phyloP scores from a whole-genome alignment of 208 protist genomes.

The Leishmania tarentolae region DNA sequence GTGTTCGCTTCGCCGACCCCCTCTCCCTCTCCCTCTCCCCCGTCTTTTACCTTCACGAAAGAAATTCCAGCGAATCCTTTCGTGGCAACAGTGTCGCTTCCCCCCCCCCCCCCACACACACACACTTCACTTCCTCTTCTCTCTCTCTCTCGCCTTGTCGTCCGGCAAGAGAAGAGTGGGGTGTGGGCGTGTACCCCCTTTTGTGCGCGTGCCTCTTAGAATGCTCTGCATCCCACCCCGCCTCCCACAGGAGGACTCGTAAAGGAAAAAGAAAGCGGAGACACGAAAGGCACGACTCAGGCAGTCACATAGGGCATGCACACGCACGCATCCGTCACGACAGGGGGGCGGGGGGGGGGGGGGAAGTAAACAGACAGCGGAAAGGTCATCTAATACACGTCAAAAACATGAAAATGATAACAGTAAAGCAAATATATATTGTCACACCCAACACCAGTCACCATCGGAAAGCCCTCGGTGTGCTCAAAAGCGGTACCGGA shows the following conservation, averaged over 20 bases:
- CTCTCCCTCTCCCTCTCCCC: background rate
- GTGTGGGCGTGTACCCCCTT: background rate
- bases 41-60: background rate
- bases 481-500: background rate
- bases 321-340: background rate
- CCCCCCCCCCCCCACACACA: too few species aligned
- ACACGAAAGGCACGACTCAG: background rate
- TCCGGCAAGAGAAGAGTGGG: background rate
- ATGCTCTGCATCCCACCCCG: background rate
- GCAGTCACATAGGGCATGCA: background rate
- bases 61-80: background rate
- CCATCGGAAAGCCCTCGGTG: background rate
- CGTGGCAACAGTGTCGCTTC: background rate
- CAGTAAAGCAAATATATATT: background rate
- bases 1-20: background rate
- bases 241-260: background rate
- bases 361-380: background rate
- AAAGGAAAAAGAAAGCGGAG: conserved; percentile 7
- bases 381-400: too few species aligned
- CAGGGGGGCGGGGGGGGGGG: background rate
- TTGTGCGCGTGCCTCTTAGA: background rate
- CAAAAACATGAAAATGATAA: too few species aligned
- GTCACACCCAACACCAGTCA: background rate
- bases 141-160: background rate
- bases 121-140: background rate